These are phyloP conservation scores for Xylaria hypoxylon DNA, from an alignment of 2,329 filamentous ascomycete species.

Conservation along the genomic window DNA sequence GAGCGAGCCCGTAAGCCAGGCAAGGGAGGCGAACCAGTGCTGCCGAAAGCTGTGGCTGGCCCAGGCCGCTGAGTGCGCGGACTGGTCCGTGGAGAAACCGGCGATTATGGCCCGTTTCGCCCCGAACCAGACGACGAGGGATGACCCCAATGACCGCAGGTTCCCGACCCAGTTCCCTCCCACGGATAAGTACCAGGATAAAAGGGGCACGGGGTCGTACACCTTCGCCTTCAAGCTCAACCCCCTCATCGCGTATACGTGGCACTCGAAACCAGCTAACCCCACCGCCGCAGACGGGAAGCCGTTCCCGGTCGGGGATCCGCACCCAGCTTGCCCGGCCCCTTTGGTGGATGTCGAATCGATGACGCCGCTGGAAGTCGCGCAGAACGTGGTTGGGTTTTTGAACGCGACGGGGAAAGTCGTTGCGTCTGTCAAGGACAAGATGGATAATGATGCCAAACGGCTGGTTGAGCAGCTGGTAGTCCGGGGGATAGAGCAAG, in stretches of 20 bases:
- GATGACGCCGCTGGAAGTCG: background rate
- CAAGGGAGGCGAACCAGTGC: too few relatives aligned
- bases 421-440: background rate
- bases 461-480: background rate
- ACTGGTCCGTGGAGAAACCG: background rate
- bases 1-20: background rate
- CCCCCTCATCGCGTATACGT: background rate
- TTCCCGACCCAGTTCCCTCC: background rate
- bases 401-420: background rate
- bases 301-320: background rate
- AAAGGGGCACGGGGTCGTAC: background rate
- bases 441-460: background rate
- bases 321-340: background rate
- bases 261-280: background rate
- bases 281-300: background rate
- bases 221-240: constrained; percentile 7
- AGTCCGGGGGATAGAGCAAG: background rate
- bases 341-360: background rate
- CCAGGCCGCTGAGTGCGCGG: background rate
- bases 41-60: background rate
- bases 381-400: background rate
- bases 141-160: background rate
- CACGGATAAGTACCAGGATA: background rate
- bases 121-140: too few relatives aligned
- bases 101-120: too few relatives aligned